A percentile compares a stretch with the other conserved stretches of the same genome.
Evolutionary conservation across 148 eudicot genomes (phyloP).

Genomic region (Dianthus caryophyllus): DNA sequence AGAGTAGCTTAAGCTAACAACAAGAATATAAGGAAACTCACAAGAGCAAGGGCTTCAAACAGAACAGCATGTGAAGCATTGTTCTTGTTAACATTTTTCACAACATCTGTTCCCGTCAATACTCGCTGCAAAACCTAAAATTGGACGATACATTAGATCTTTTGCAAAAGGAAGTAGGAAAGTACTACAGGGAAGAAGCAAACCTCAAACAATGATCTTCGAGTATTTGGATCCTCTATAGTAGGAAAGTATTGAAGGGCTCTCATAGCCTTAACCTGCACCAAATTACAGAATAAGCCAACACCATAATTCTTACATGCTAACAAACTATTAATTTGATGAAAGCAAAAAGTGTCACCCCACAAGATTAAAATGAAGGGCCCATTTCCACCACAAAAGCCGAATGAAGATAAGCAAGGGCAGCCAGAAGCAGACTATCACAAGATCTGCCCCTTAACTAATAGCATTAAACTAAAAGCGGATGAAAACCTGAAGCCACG

Average conservation of each 20-base stretch:
- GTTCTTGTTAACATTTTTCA: slow-evolving; percentile 97
- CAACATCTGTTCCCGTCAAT: slow-evolving; percentile 98
- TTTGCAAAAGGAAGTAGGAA: not conserved
- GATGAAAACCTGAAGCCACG: slow-evolving; percentile 94
- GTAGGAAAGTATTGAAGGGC: slow-evolving; percentile 95
- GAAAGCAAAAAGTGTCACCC: not conserved
- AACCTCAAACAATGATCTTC: slow-evolving; percentile 97
- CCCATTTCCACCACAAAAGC: not conserved
- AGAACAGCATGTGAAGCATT: slow-evolving; percentile 99
- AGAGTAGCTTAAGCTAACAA: slow-evolving; percentile 1
- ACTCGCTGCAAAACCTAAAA: slow-evolving; percentile 87
- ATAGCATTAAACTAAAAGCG: not conserved
- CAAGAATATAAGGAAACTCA: slow-evolving; percentile 37
- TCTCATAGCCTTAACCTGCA: slow-evolving; percentile 94
- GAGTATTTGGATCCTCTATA: slow-evolving; percentile 88
- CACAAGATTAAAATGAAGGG: not conserved
- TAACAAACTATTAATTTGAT: not conserved
- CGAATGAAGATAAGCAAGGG: not conserved
- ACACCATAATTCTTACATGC: not conserved
- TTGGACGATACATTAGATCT: slow-evolving; percentile 15
- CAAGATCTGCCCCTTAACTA: not conserved
- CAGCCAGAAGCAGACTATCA: not conserved
- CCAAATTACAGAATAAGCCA: not conserved
- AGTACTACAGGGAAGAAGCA: slow-evolving; percentile 15
- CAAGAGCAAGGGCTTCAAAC: slow-evolving; percentile 98